phyloP scores from a whole-genome alignment of 2,329 filamentous ascomycete genomes.

The Bisporella sp. region DNA sequence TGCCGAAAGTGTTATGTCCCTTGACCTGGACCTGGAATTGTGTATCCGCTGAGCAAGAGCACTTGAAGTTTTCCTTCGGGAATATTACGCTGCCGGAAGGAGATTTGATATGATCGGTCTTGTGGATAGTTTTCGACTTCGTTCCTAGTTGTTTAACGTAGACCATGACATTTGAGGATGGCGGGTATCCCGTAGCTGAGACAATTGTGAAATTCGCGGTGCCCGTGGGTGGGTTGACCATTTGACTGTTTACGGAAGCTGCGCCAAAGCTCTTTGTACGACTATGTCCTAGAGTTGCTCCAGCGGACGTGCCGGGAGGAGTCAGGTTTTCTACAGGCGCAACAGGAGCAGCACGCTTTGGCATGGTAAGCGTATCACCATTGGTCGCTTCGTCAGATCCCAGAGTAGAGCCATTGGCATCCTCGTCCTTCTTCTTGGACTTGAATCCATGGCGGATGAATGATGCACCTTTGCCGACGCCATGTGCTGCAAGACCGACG shows the following conservation, averaged over 20 bases:
- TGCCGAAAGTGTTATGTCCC: conserved; percentile 77
- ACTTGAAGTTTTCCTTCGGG: conserved; percentile 69
- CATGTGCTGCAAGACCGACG: conserved; percentile 59
- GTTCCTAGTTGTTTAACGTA: conserved; percentile 58
- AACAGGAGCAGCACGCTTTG: conserved; percentile 13
- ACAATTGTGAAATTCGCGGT: conserved; percentile 75
- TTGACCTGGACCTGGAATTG: conserved; percentile 84
- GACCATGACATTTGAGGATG: conserved; percentile 72
- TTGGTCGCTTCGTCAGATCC: conserved; percentile 4
- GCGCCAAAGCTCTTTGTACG: conserved; percentile 54
- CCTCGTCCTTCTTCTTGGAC: conserved; percentile 51
- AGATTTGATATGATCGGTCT: conserved; percentile 86
- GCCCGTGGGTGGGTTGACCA: conserved; percentile 57
- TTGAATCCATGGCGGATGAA: conserved; percentile 85
- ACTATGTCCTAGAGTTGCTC: conserved; percentile 19
- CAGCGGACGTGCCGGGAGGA: conserved; percentile 21
- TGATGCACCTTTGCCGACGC: conserved; percentile 78
- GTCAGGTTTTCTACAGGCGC: conserved; percentile 1
- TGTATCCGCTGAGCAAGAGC: conserved; percentile 70
- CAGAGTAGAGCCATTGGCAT: conserved; percentile 27
- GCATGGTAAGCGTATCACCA: conserved; percentile 20
- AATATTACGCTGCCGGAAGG: conserved; percentile 58
- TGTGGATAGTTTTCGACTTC: conserved; percentile 75
- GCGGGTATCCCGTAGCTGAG: conserved; percentile 70
- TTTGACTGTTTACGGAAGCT: conserved; percentile 59